Conservation (phyloP, 352 stramenopile species). For the Plasmopara halstedii region DNA sequence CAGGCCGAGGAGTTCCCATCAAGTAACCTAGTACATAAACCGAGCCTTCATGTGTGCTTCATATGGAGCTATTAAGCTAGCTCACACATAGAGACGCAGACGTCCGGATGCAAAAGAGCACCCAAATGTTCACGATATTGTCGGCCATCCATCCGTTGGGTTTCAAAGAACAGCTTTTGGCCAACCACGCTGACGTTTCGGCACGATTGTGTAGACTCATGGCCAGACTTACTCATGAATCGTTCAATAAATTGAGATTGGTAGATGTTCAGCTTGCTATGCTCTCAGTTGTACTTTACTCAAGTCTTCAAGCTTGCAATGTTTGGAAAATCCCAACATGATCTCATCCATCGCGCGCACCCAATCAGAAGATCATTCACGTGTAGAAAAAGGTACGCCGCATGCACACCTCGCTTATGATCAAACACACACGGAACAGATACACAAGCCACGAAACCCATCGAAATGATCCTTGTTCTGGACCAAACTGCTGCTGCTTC, state of each 20-base stretch:
- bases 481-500: neutral
- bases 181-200: neutral
- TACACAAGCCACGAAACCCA: neutral
- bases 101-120: neutral
- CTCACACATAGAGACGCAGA: neutral
- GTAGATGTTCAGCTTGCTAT: neutral
- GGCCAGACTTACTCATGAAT: neutral
- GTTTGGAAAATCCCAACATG: neutral
- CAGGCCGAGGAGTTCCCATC: too few relatives aligned
- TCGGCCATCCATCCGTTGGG: neutral
- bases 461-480: neutral
- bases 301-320: neutral
- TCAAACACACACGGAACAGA: neutral
- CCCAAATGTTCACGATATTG: neutral
- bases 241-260: neutral
- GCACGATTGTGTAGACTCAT: neutral
- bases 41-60: neutral
- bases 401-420: neutral
- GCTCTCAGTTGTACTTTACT: neutral
- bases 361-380: neutral
- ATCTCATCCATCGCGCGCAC: neutral
- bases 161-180: neutral
- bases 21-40: neutral
- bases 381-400: neutral
- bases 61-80: neutral